These are phyloP conservation scores for Borovskyia barvae DNA, from an alignment of 208 protist species.

Conservation along the genomic window DNA sequence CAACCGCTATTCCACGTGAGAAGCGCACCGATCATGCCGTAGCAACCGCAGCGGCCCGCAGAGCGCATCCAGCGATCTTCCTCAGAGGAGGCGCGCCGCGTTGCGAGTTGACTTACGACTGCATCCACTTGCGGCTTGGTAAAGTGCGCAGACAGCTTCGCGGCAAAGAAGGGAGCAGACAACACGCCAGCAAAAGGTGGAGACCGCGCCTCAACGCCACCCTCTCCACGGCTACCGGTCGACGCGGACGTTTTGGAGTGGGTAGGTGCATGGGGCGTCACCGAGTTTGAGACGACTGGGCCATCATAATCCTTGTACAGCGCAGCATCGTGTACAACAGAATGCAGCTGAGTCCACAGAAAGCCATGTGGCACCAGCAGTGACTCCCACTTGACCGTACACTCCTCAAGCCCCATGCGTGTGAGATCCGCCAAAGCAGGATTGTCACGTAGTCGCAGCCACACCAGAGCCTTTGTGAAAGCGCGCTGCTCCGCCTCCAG, in stretches of 20 bases:
- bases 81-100: constrained; percentile 36
- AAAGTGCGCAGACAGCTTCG: too few species aligned
- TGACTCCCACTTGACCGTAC: constrained; percentile 21
- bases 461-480: constrained; percentile 1
- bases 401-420: constrained; percentile 28
- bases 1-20: constrained; percentile 72
- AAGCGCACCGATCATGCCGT: constrained; percentile 63
- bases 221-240: too few species aligned
- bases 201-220: too few species aligned
- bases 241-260: neutral
- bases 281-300: neutral
- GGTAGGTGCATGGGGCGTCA: too few species aligned
- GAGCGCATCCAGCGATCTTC: constrained; percentile 70
- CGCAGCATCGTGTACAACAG: constrained; percentile 25
- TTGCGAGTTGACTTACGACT: constrained; percentile 53
- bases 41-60: constrained; percentile 43
- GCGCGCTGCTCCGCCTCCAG: constrained; percentile 21
- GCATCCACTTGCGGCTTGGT: constrained; percentile 66
- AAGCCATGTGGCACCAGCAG: constrained; percentile 29
- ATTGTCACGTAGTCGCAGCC: constrained; percentile 15
- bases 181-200: too few species aligned
- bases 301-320: constrained; percentile 30
- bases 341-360: constrained; percentile 34
- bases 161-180: too few species aligned
- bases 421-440: constrained; percentile 19